phyloP scores from a whole-genome alignment of 805 yeast species.

The Candida xyloterini region DNA sequence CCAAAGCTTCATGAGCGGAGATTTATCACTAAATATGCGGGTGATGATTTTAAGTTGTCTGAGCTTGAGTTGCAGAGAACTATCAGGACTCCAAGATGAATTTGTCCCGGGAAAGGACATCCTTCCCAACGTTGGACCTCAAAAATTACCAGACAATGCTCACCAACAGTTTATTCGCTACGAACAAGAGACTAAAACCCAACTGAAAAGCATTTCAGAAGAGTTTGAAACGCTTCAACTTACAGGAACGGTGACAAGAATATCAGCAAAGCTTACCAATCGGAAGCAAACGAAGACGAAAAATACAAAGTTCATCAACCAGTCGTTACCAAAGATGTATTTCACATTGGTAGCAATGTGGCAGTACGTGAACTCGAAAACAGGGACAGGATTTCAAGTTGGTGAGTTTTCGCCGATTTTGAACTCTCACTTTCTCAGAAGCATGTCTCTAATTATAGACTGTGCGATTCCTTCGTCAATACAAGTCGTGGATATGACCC shows the following conservation, averaged over 20 bases:
- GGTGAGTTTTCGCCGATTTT: conserved; percentile 56
- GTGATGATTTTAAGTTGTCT: conserved; percentile 64
- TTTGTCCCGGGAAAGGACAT: conserved; percentile 39
- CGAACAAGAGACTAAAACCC: conserved; percentile 7
- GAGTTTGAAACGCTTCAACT: conserved; percentile 19
- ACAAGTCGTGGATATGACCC: conserved; percentile 53
- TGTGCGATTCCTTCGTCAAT: conserved; percentile 54
- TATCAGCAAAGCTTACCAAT: conserved; percentile 35
- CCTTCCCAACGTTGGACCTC: conserved; percentile 24
- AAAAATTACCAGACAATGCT: conserved; percentile 43
- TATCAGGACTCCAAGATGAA: conserved; percentile 59
- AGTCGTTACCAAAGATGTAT: conserved; percentile 40
- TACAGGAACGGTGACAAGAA: conserved; percentile 42
- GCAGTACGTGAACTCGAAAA: conserved; percentile 36
- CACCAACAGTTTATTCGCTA: conserved; percentile 41
- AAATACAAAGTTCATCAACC: conserved; percentile 37
- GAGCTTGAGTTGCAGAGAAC: conserved; percentile 70
- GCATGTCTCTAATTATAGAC: conserved; percentile 54
- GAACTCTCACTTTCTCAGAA: conserved; percentile 56
- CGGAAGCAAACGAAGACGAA: conserved; percentile 15
- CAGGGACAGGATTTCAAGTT: conserved; percentile 40
- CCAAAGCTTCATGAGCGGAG: conserved; percentile 59
- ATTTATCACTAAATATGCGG: conserved; percentile 77
- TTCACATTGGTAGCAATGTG: conserved; percentile 55
- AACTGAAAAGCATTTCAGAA: conserved; percentile 8